Evolutionary conservation across 371 early-diverging fungal species (phyloP), one percentile per base, ranked within the genome.

Genomic region (Saksenaea oblongispora): DNA sequence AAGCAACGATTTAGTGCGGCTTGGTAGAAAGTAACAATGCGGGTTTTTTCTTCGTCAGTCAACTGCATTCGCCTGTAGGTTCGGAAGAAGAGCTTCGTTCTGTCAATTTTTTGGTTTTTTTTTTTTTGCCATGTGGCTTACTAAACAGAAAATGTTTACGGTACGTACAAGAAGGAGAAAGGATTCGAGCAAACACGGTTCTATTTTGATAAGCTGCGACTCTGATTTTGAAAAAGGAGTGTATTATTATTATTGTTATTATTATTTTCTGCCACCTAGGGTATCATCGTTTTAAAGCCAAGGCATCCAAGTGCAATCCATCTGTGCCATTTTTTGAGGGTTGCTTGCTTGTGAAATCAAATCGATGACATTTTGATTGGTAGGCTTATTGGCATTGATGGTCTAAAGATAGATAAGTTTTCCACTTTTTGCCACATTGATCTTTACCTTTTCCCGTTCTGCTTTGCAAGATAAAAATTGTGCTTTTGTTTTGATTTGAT

Each of bases 331-430:
- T 70, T 95, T 97, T 61, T 91, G 87, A 4, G 97, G 96, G 61
- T 96, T 95, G 35, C 87, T 91, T 1, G 98, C 98, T 63, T 91
- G 88, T 9, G 90, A 89, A 58, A 98, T 91, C 64, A 98, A 73
- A 57, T 95, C 95, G 54, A 96, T 79, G 10, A 95, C 79, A 9
- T 93, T 88, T 75, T 91, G 92, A 70, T 88, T 91, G 2, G 88
- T 84, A 3, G 92, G 90, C 59, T 74, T 78, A 47, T 78, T 71
- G 8, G 75, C 69, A 66, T 68, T 72, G 13, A 75, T 62, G 0
- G 78, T 81, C 75, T 77, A 35, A 42, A 18, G 47, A 9, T 13
- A 51, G 26, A 13, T 24, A 26, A n/a, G 13, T 24, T 42, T 24
- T 8, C 4, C 39, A 18, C 15, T 10, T 17, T 36, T 55, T 54